phyloP scores from a whole-genome alignment of 129 eudicot species.

The Helianthus tuberosus region DNA sequence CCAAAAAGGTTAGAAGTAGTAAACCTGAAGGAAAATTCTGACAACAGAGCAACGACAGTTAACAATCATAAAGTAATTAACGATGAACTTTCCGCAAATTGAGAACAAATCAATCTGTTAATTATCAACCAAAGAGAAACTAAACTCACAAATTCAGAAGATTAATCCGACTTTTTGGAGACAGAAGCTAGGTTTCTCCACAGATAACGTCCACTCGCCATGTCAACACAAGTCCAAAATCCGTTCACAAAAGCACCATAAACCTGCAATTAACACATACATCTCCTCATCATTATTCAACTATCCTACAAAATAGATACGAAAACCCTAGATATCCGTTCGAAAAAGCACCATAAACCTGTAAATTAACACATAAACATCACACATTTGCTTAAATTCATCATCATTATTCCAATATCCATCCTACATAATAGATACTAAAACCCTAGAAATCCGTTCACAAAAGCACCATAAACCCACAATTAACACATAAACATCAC shows the following conservation, averaged over 20 bases:
- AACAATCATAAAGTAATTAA: neutral
- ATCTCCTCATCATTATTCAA: neutral
- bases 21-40: no score
- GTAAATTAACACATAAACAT: conserved; percentile 14
- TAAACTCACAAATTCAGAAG: conserved; percentile 21
- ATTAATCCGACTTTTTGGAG: conserved; percentile 32
- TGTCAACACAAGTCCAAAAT: conserved; percentile 76
- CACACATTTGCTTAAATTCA: conserved; percentile 6
- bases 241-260: conserved; percentile 44
- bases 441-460: conserved; percentile 26
- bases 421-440: neutral
- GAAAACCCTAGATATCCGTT: conserved; percentile 2
- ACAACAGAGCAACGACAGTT: neutral
- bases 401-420: neutral
- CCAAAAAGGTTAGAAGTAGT: neutral
- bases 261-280: conserved; percentile 34
- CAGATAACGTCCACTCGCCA: conserved; percentile 82
- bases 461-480: conserved; percentile 46
- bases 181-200: conserved; percentile 65
- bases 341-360: conserved; percentile 45
- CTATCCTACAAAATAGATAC: neutral
- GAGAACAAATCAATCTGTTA: neutral
- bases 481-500: neutral
- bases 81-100: neutral
- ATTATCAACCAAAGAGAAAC: neutral